Conservation (phyloP, 2,329 filamentous ascomycete genomes). For the Phaeoacremonium minimum region DNA sequence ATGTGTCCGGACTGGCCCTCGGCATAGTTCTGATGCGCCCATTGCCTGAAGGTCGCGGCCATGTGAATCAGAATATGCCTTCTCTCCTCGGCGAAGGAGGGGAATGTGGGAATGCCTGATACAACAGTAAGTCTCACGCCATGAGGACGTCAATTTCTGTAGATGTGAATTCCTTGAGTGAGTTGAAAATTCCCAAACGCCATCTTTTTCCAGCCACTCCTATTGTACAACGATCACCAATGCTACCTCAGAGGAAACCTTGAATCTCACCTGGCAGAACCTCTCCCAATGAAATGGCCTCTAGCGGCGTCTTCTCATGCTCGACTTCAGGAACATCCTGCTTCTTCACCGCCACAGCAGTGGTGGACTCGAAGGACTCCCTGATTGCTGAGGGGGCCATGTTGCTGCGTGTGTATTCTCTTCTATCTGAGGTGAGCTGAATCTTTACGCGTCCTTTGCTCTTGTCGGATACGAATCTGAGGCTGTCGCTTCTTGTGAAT, state of each 20-base stretch:
- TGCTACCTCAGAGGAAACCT: too few relatives aligned
- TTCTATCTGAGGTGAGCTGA: too few relatives aligned
- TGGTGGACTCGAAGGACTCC: background rate
- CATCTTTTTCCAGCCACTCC: too few relatives aligned
- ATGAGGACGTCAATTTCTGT: background rate
- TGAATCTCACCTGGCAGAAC: constrained; percentile 17
- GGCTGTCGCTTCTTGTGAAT: too few relatives aligned
- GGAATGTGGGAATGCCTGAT: constrained; percentile 38
- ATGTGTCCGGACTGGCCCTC: constrained; percentile 65
- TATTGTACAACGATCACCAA: too few relatives aligned
- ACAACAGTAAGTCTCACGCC: background rate
- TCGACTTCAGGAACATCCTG: constrained; percentile 5
- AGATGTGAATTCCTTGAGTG: background rate
- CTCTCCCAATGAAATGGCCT: constrained; percentile 22
- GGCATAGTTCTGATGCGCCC: constrained; percentile 57
- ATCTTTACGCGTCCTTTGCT: too few relatives aligned
- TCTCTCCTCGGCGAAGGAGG: constrained; percentile 40
- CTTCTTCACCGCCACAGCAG: too few relatives aligned
- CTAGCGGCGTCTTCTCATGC: constrained; percentile 15
- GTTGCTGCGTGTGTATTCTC: too few relatives aligned
- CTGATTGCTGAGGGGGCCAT: background rate
- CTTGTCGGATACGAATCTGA: too few relatives aligned
- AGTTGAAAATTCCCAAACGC: too few relatives aligned
- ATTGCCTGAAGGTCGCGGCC: constrained; percentile 64
- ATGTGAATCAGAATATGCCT: constrained; percentile 63